Conservation (phyloP, 1,284 basidiomycete species). For the Sporisorium reilianum region DNA sequence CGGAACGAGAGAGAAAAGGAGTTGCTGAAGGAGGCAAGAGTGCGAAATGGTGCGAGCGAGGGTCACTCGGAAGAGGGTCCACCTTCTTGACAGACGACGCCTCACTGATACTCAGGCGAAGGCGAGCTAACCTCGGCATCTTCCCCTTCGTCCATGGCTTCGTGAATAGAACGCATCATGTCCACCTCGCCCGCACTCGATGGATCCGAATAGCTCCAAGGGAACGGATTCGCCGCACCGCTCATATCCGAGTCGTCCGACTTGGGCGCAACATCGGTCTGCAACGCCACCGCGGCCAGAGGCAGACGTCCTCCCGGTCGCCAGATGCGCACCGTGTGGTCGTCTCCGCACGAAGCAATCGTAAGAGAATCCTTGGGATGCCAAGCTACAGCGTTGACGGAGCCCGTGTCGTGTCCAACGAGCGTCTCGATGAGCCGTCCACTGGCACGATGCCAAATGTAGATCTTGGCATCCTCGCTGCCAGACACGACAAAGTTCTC, state of each 20-base stretch:
- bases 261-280: constrained; percentile 16
- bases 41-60: too few relatives aligned
- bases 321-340: constrained; percentile 64
- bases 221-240: constrained; percentile 48
- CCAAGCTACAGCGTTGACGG: constrained; percentile 97
- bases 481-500: constrained; percentile 91
- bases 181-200: constrained; percentile 29
- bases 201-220: constrained; percentile 39
- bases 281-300: background rate
- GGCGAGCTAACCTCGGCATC: constrained; percentile 9
- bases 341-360: constrained; percentile 77
- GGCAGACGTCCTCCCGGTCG: constrained; percentile 36
- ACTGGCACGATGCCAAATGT: constrained; percentile 93
- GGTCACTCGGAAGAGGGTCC: background rate
- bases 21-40: background rate
- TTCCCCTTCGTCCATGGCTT: constrained; percentile 38
- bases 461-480: constrained; percentile 84
- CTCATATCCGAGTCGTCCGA: constrained; percentile 50
- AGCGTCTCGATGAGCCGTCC: constrained; percentile 85
- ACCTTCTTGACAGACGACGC: too few relatives aligned
- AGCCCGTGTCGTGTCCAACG: constrained; percentile 83
- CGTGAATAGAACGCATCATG: constrained; percentile 44
- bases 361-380: constrained; percentile 84
- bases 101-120: constrained; percentile 11
- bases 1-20: background rate